Percentiles rank a stretch among this genome's conserved stretches.
Evolutionary conservation across 805 yeast genomes (phyloP).

Genomic region (Maudiozyma turicensis): DNA sequence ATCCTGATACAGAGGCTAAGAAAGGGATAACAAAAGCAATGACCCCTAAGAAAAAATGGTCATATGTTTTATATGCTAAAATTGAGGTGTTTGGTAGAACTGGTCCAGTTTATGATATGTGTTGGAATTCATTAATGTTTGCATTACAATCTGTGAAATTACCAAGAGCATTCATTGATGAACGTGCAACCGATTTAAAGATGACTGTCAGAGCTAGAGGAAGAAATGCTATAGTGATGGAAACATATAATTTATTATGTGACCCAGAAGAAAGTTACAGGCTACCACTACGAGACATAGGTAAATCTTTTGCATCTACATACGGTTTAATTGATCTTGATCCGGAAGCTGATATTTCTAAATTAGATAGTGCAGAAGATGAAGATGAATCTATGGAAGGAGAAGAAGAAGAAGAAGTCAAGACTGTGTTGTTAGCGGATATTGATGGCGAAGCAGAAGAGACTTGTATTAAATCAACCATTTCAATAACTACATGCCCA

Average conservation of each 20-base stretch:
- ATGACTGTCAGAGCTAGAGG: constrained; percentile 46
- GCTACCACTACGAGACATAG: constrained; percentile 32
- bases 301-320: constrained; percentile 37
- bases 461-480: constrained; percentile 41
- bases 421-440: constrained; percentile 52
- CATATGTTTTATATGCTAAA: constrained; percentile 58
- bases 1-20: constrained; percentile 35
- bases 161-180: constrained; percentile 63
- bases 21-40: constrained; percentile 11
- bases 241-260: constrained; percentile 46
- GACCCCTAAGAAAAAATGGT: constrained; percentile 38
- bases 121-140: constrained; percentile 55
- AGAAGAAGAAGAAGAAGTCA: constrained; percentile 22
- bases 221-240: constrained; percentile 37
- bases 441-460: constrained; percentile 84
- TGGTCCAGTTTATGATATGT: constrained; percentile 73
- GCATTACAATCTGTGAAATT: constrained; percentile 53
- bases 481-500: constrained; percentile 32
- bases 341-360: constrained; percentile 25
- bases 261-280: constrained; percentile 36
- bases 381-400: constrained; percentile 28
- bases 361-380: constrained; percentile 16
- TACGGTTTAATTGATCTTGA: constrained; percentile 49
- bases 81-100: constrained; percentile 69
- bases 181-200: constrained; percentile 43